Evolutionary conservation across 163 green algal species (phyloP).

Genomic region (Scenedesmus sp.): DNA sequence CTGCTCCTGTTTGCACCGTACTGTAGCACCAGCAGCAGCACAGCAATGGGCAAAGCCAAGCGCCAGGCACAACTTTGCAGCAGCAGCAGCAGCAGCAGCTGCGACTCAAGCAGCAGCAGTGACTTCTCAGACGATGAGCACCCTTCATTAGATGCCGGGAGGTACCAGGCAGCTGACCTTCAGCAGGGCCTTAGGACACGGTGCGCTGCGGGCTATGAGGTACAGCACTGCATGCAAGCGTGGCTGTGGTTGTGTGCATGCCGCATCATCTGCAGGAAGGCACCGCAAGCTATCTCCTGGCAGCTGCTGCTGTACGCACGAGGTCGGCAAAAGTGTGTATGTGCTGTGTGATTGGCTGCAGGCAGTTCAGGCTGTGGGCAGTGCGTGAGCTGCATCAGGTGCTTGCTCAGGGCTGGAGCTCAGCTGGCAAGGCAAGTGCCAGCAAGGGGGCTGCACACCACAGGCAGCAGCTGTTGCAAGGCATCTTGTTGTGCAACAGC

Average conservation of each 20-base stretch:
- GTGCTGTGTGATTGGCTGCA: background rate
- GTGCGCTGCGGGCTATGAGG: background rate
- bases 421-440: constrained; percentile 27
- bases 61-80: background rate
- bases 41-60: constrained; percentile 37
- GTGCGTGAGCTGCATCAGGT: constrained; percentile 33
- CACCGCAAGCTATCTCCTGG: background rate
- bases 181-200: background rate
- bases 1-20: background rate
- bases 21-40: background rate
- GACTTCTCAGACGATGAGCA: constrained; percentile 4
- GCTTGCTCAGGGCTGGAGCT: background rate
- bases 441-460: background rate
- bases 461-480: background rate
- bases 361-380: constrained; percentile 5
- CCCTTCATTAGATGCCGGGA: background rate
- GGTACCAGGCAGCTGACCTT: constrained; percentile 38
- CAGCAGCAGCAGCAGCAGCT: constrained; percentile 31
- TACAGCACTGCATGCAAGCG: background rate
- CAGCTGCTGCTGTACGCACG: background rate
- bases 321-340: background rate
- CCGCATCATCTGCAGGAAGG: too few relatives aligned
- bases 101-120: constrained; percentile 28
- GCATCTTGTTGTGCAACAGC: too few relatives aligned
- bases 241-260: background rate